Percentiles rank a stretch among this genome's conserved stretches.
These are phyloP conservation scores for Eucalyptus polybractea DNA, from an alignment of 345 rosid species.

Conservation along the genomic window DNA sequence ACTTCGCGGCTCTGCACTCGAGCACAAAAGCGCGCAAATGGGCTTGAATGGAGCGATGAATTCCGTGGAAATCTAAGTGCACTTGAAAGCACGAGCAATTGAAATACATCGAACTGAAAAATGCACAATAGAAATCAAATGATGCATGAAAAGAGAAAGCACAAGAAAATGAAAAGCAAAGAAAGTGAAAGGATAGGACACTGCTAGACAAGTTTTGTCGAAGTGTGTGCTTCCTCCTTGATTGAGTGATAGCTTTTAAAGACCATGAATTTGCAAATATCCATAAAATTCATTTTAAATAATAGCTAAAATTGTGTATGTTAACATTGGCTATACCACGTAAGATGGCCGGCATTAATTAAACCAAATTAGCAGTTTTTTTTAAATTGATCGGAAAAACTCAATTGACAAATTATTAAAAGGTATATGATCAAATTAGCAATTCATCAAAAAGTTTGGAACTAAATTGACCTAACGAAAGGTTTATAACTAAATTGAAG, in stretches of 20 bases:
- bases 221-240: neutral
- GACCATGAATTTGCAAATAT: neutral
- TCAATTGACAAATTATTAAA: no score
- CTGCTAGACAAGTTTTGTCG: neutral
- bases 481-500: no score
- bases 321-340: rapidly evolving
- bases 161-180: neutral
- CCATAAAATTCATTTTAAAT: no score
- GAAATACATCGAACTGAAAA: neutral
- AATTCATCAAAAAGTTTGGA: no score
- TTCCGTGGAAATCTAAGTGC: neutral
- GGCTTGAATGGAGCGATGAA: neutral
- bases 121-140: neutral
- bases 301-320: no score
- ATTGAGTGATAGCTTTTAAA: neutral
- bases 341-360: no score
- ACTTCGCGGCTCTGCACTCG: neutral
- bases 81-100: neutral
- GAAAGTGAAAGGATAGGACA: neutral
- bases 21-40: neutral
- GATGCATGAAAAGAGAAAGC: neutral
- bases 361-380: no score
- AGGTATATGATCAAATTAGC: neutral
- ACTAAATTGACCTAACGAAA: neutral
- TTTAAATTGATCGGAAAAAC: no score